Evolutionary conservation across 305 asterid genomes (phyloP).

Genomic region (Coffea humblotiana): DNA sequence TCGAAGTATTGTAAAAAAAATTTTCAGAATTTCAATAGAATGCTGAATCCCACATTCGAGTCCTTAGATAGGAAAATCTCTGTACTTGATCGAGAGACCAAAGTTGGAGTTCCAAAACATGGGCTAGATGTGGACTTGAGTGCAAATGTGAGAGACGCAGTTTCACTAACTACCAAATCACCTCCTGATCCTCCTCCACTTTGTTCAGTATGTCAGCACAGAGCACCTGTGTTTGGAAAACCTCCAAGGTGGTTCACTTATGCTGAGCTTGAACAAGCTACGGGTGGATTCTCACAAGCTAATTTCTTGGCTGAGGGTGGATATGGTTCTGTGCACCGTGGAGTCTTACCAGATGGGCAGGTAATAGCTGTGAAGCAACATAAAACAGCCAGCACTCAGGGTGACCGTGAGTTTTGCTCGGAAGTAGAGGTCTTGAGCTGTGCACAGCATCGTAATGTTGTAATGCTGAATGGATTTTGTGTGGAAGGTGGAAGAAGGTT

Average conservation of each 20-base stretch:
- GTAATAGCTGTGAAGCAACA: constrained; percentile 84
- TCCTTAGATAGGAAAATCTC: constrained; percentile 13
- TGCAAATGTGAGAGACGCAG: constrained; percentile 59
- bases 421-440: constrained; percentile 91
- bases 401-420: constrained; percentile 86
- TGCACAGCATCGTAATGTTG: constrained; percentile 92
- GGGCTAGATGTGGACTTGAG: constrained; percentile 23
- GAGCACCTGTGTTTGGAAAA: constrained; percentile 67
- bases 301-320: constrained; percentile 95
- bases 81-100: constrained; percentile 20
- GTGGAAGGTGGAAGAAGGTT: constrained; percentile 69
- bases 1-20: constrained; percentile 36
- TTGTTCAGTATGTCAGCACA: constrained; percentile 73
- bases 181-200: constrained; percentile 79
- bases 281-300: constrained; percentile 59
- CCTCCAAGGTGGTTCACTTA: constrained; percentile 72
- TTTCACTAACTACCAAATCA: constrained; percentile 41
- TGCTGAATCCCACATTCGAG: constrained; percentile 31
- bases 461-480: constrained; percentile 86
- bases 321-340: constrained; percentile 86
- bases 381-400: constrained; percentile 73
- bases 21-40: constrained; percentile 31
- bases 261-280: constrained; percentile 71
- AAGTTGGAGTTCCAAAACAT: constrained; percentile 19
- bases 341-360: constrained; percentile 68